These are phyloP conservation scores for Linum trigynum DNA, from an alignment of 345 rosid genomes.

Conservation along the genomic window DNA sequence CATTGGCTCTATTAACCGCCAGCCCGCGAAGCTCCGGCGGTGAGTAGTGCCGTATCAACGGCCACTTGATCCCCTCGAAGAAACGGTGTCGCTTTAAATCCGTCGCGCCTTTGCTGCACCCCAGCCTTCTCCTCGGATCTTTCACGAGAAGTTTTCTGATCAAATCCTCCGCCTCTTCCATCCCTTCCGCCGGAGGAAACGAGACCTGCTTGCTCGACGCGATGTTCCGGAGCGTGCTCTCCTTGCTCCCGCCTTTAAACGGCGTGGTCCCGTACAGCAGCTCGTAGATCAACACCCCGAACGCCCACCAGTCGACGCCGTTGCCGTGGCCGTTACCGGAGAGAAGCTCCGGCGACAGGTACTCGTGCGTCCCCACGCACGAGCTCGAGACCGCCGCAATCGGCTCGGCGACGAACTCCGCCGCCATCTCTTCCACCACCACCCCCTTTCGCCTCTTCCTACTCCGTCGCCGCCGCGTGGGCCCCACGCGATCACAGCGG, in stretches of 20 bases:
- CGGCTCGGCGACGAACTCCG: conserved; percentile 59
- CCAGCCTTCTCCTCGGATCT: conserved; percentile 1
- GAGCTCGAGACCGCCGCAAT: conserved; percentile 42
- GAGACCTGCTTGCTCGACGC: conserved; percentile 11
- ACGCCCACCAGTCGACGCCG: conserved; percentile 4
- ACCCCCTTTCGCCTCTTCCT: conserved; percentile 3
- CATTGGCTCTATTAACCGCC: conserved; percentile 26
- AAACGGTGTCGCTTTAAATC: conserved; percentile 2
- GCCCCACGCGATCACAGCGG: background rate
- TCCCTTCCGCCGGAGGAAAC: conserved; percentile 17
- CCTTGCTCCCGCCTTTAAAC: conserved; percentile 4
- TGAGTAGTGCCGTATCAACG: background rate
- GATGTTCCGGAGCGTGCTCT: conserved; percentile 5
- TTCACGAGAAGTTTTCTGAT: background rate
- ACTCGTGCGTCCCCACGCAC: conserved; percentile 5
- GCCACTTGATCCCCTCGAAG: conserved; percentile 4
- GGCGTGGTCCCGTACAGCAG: conserved; percentile 1
- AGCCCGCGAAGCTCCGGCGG: conserved; percentile 39
- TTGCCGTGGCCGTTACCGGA: conserved; percentile 4
- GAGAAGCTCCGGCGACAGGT: background rate
- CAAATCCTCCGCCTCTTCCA: conserved; percentile 8
- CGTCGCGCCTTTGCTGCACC: conserved; percentile 1
- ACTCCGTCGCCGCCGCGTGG: background rate
- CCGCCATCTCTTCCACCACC: conserved; percentile 25
- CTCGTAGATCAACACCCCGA: conserved; percentile 6